Evolutionary conservation across 2,329 filamentous ascomycete genomes (phyloP).

Genomic region (Nigrospora osmanthi): DNA sequence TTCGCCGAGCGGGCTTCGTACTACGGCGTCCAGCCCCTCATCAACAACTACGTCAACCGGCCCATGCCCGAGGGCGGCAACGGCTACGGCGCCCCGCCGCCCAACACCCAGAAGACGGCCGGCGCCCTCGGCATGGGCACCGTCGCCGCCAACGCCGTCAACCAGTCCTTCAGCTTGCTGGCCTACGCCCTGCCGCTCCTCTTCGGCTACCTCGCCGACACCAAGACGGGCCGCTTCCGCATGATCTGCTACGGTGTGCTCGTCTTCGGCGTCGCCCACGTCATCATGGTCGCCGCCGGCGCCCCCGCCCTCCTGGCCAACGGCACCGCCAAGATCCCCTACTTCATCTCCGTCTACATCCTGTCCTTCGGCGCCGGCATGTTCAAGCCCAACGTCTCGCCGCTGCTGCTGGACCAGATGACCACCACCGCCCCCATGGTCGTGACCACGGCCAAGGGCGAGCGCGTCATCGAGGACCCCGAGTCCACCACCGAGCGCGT

Average conservation of each 20-base stretch:
- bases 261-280: conserved; percentile 59
- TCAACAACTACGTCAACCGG: conserved; percentile 56
- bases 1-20: conserved; percentile 55
- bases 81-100: conserved; percentile 34
- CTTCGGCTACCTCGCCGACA: conserved; percentile 54
- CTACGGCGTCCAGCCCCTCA: conserved; percentile 46
- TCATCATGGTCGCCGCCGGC: conserved; percentile 59
- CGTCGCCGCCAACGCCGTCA: conserved; percentile 41
- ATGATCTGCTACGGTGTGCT: conserved; percentile 65
- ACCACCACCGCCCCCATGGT: conserved; percentile 46
- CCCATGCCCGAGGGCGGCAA: conserved; percentile 44
- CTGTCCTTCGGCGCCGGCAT: conserved; percentile 50
- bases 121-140: conserved; percentile 54
- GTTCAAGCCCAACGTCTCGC: conserved; percentile 69
- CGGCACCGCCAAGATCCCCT: conserved; percentile 41
- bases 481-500: conserved; percentile 57
- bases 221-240: conserved; percentile 61
- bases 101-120: conserved; percentile 35
- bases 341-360: conserved; percentile 43
- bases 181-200: conserved; percentile 50
- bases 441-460: conserved; percentile 42
- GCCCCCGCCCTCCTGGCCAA: conserved; percentile 33
- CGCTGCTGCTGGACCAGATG: conserved; percentile 60
- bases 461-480: conserved; percentile 62
- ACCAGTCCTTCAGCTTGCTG: conserved; percentile 47